Evolutionary conservation across 495 filamentous ascomycete species (phyloP).

Genomic region (Staphylotrichum tortipilum): DNA sequence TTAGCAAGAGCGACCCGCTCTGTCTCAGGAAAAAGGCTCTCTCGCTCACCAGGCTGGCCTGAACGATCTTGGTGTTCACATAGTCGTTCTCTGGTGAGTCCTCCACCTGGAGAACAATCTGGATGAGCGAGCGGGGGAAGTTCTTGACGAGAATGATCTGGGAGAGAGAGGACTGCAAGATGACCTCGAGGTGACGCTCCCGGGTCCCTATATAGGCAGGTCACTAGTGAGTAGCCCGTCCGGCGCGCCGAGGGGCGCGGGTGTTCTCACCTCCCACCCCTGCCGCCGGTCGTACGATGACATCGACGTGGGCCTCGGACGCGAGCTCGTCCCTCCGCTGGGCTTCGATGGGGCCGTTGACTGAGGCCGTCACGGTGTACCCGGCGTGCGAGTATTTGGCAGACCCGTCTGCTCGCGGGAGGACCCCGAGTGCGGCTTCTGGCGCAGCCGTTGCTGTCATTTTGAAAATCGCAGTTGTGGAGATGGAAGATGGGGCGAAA

Average conservation of each 20-base stretch:
- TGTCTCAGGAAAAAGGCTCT: background rate
- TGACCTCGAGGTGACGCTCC: slow-evolving; percentile 65
- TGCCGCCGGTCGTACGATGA: slow-evolving; percentile 74
- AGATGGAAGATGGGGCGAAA: background rate
- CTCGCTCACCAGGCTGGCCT: slow-evolving; percentile 39
- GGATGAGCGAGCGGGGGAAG: slow-evolving; percentile 60
- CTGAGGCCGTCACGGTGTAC: slow-evolving; percentile 72
- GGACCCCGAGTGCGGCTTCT: slow-evolving; percentile 44
- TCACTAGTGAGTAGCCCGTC: slow-evolving; percentile 35
- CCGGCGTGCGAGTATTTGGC: slow-evolving; percentile 70
- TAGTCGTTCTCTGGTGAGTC: slow-evolving; percentile 48
- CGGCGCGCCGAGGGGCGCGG: slow-evolving; percentile 27
- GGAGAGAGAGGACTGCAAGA: slow-evolving; percentile 57
- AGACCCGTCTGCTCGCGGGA: slow-evolving; percentile 77
- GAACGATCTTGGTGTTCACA: slow-evolving; percentile 41
- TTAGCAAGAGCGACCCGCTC: slow-evolving; percentile 3
- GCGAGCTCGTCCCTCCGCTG: slow-evolving; percentile 77
- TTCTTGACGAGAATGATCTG: slow-evolving; percentile 60
- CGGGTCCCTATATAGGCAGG: slow-evolving; percentile 45
- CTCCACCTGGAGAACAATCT: slow-evolving; percentile 58
- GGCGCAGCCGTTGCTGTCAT: slow-evolving; percentile 40
- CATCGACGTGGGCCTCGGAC: slow-evolving; percentile 82
- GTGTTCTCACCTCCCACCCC: slow-evolving; percentile 67
- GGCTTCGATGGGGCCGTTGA: slow-evolving; percentile 91
- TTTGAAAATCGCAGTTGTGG: slow-evolving; percentile 5